Evolutionary conservation across 106 monocot genomes (phyloP), one percentile per base, ranked within the genome.

Genomic region (Acorus calamus): DNA sequence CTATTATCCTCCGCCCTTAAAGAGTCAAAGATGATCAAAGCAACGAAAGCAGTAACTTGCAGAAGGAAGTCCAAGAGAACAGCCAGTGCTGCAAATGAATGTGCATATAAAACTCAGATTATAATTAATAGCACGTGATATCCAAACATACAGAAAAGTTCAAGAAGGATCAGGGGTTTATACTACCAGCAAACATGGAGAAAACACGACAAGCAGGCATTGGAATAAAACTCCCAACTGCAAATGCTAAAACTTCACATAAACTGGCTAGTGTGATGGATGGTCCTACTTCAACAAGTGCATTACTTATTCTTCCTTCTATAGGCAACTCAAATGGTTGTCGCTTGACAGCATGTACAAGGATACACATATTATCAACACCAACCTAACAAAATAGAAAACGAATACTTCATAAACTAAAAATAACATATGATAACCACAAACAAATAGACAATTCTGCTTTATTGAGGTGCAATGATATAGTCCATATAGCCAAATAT

Each of bases 361-460:
- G 84, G 54, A 98, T 98, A 65, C 91, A 92, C 96, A 98, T 98
- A 68, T 98, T 98, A 55, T 98, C 96, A 56, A 98, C 96, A 55
- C 96, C 96, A 52, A 98, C 96, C 96, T 98, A 62, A 59, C 28
- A 71, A 45, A 58, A 44, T 61, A 28, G 28, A 61, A 8, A 53
- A 41, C 5, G 48, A 58, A 8, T 43, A 50, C 11, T 56, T 49
- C 8, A 11, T 61, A 62, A 5, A 2, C 45, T 11, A 49, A 44
- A 8, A 11, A 44, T 50, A 13, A 11, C 8, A 42, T 47, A 28
- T 28, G 28, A 28, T 28, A 28, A 28, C 28, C 28, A 28, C 28
- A 28, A 28, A 28, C 28, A 28, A 28, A 28, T 28, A 28, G 28
- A 28, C 28, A 28, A 28, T 28, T 28, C 28, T 28, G 28, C 28